Percentiles rank a stretch among this genome's conserved stretches.
Conservation (phyloP, 768 basidiomycete species). For the Chalciporus chontae region DNA sequence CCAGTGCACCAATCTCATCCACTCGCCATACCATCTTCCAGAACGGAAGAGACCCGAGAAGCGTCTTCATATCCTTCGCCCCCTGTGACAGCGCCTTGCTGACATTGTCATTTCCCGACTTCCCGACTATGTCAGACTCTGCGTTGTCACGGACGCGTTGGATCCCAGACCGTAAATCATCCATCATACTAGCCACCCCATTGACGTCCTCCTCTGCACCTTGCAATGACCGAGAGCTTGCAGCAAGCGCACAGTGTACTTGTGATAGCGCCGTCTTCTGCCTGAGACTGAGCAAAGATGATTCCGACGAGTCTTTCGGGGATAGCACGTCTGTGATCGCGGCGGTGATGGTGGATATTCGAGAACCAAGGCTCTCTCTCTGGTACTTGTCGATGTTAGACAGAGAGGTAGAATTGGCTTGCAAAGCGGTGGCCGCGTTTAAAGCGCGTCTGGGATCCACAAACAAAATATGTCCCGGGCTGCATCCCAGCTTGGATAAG, state of each 20-base stretch:
- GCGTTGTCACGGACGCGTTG: constrained; percentile 38
- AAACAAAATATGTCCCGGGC: constrained; percentile 37
- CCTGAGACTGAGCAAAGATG: constrained; percentile 27
- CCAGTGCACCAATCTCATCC: constrained; percentile 36
- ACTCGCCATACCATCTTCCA: constrained; percentile 39
- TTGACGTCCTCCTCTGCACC: constrained; percentile 34
- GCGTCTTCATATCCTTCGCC: constrained; percentile 25
- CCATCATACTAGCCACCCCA: constrained; percentile 32
- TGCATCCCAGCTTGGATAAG: constrained; percentile 22
- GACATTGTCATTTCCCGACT: constrained; percentile 20
- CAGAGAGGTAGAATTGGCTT: constrained; percentile 42
- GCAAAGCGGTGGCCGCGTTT: constrained; percentile 47
- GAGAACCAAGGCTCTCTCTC: constrained; percentile 55
- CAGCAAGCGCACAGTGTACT: constrained; percentile 38
- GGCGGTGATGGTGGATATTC: constrained; percentile 47
- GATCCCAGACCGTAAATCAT: constrained; percentile 35
- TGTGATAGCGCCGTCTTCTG: constrained; percentile 37
- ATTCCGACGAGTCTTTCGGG: neutral
- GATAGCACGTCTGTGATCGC: constrained; percentile 31
- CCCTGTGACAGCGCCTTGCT: constrained; percentile 28
- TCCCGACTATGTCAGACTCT: constrained; percentile 38
- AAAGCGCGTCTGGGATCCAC: constrained; percentile 61
- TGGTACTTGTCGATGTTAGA: constrained; percentile 62
- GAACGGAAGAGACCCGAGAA: constrained; percentile 35
- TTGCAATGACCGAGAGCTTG: constrained; percentile 33